phyloP scores from a whole-genome alignment of 805 yeast genomes.

The Metschnikowia henanensis region DNA sequence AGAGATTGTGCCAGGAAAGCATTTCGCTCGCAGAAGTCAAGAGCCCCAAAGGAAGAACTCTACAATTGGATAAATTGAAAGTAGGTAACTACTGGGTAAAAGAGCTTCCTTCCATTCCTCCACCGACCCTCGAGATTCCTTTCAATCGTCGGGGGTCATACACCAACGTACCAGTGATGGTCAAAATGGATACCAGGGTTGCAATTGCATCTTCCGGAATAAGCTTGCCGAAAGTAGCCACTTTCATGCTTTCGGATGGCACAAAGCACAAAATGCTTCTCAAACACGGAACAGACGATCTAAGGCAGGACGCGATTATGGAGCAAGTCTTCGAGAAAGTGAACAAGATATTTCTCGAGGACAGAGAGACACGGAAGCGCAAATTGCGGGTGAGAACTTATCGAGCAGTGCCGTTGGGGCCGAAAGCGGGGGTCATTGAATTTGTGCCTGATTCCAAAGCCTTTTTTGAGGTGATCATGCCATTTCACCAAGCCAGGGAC shows the following conservation, averaged over 20 bases:
- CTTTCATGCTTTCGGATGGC: slow-evolving; percentile 59
- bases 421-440: slow-evolving; percentile 84
- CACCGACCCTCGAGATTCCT: slow-evolving; percentile 58
- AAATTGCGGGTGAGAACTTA: slow-evolving; percentile 73
- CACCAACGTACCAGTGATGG: slow-evolving; percentile 46
- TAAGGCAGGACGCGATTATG: slow-evolving; percentile 96
- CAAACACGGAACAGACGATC: slow-evolving; percentile 88
- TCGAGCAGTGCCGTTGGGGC: slow-evolving; percentile 87
- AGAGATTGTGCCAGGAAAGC: slow-evolving; percentile 49
- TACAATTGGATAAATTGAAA: slow-evolving; percentile 35
- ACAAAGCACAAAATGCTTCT: slow-evolving; percentile 55
- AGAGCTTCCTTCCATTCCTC: slow-evolving; percentile 54
- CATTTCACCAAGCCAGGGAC: slow-evolving; percentile 57
- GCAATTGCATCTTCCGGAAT: slow-evolving; percentile 78
- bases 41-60: slow-evolving; percentile 30
- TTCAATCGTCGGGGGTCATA: slow-evolving; percentile 46
- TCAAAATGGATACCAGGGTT: slow-evolving; percentile 44
- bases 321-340: slow-evolving; percentile 94
- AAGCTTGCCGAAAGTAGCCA: slow-evolving; percentile 82
- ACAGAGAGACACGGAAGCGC: slow-evolving; percentile 58
- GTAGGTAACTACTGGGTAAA: slow-evolving; percentile 51
- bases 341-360: slow-evolving; percentile 57
- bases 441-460: slow-evolving; percentile 80
- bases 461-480: slow-evolving; percentile 63
- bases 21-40: slow-evolving; percentile 52